These are phyloP conservation scores for Calonectria pteridis DNA, from an alignment of 2,329 filamentous ascomycete species.

Conservation along the genomic window DNA sequence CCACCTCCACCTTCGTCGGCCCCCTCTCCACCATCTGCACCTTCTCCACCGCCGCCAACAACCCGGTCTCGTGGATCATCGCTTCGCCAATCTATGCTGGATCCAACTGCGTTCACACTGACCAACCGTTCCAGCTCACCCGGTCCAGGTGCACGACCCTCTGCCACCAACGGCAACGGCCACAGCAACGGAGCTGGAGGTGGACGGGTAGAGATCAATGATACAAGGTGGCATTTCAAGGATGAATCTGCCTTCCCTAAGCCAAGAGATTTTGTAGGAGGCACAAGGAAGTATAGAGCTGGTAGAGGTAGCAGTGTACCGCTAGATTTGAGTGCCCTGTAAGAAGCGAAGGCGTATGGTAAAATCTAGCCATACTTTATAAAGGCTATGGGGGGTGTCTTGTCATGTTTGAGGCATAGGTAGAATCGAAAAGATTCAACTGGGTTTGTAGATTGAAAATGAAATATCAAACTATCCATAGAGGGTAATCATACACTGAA, in stretches of 20 bases:
- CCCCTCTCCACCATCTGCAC: slow-evolving; percentile 56
- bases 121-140: slow-evolving; percentile 71
- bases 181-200: slow-evolving; percentile 36
- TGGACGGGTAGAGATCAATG: slow-evolving; percentile 73
- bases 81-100: slow-evolving; percentile 74
- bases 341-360: slow-evolving; percentile 29
- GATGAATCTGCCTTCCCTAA: slow-evolving; percentile 85
- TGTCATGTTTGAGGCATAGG: slow-evolving; percentile 16
- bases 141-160: slow-evolving; percentile 55
- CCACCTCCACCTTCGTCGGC: slow-evolving; percentile 52
- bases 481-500: not conserved
- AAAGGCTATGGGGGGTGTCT: slow-evolving; percentile 12
- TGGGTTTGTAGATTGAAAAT: slow-evolving; percentile 34
- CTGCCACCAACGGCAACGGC: slow-evolving; percentile 47
- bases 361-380: slow-evolving; percentile 15
- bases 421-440: slow-evolving; percentile 16
- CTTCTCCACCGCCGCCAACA: slow-evolving; percentile 55
- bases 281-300: slow-evolving; percentile 84
- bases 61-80: slow-evolving; percentile 58
- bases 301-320: slow-evolving; percentile 95
- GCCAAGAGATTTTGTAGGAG: slow-evolving; percentile 83
- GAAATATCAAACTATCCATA: slow-evolving; percentile 26
- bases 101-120: slow-evolving; percentile 82
- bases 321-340: slow-evolving; percentile 78
- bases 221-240: slow-evolving; percentile 88